Base-by-base conservation (phyloP, 1,284 basidiomycete genomes). In the Boletus nobilissimus region DNA sequence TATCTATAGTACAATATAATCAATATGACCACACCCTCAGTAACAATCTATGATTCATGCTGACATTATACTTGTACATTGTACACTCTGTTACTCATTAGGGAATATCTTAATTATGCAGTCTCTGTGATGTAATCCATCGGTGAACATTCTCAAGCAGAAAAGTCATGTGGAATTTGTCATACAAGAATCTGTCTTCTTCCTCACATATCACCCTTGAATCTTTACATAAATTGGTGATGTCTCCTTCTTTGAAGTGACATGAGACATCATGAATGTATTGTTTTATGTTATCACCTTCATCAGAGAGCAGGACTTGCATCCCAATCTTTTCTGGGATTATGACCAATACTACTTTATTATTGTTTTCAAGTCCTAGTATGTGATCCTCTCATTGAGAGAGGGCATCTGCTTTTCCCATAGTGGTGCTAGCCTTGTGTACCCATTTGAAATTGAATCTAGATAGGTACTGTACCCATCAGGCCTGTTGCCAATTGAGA, bases 121-220 rank as follows among this genome's bases (percentile, higher is more conserved):
- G n/a, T n/a, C n/a, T n/a, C n/a, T n/a, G n/a, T n/a, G n/a, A n/a
- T n/a, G n/a, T n/a, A n/a, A n/a, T n/a, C n/a, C n/a, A n/a, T n/a
- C n/a, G n/a, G n/a, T n/a, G n/a, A n/a, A n/a, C n/a, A n/a, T n/a
- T n/a, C n/a, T n/a, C n/a, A n/a, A n/a, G n/a, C n/a, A n/a, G n/a
- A n/a, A n/a, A n/a, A n/a, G n/a, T n/a, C n/a, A n/a, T 29, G 29
- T n/a, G 26, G 3, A 29, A 14, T 1, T 0, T n/a, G 29, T 54
- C 51, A 54, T 54, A 54, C 5, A 54, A 29, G 51, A 54, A 26
- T 10, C 29, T 2, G 1, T 54, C 13, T 14, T 54, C 29, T 13
- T 14, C 22, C 14, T 2, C 3, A 14, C 29, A 54, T n/a, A n/a
- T n/a, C 11, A 54, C 51, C 2, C 16, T 18, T 19, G 16, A 43